Conservation (phyloP, 306 rosid genomes). For the Dryas drummondii region DNA sequence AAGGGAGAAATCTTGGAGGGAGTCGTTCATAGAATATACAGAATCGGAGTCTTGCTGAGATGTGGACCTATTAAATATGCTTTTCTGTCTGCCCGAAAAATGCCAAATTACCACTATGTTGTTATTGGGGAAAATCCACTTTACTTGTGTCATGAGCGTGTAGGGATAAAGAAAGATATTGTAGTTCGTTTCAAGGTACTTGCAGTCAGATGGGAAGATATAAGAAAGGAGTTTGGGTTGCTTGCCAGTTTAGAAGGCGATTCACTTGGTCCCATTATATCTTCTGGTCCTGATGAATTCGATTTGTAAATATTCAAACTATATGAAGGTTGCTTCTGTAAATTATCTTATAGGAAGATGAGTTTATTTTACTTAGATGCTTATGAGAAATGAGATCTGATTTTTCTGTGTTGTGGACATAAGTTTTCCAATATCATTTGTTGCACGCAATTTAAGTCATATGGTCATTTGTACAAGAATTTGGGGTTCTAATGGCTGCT, state of each 20-base stretch:
- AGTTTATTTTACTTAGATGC: neutral
- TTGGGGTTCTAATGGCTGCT: no score
- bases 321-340: conserved; percentile 14
- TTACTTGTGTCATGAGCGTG: conserved; percentile 27
- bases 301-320: conserved; percentile 20
- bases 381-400: neutral
- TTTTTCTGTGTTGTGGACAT: no score
- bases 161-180: conserved; percentile 30
- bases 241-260: conserved; percentile 45
- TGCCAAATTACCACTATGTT: conserved; percentile 36
- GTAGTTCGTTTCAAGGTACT: conserved; percentile 43
- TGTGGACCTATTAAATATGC: conserved; percentile 48
- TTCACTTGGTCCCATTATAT: conserved; percentile 43
- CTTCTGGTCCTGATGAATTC: conserved; percentile 23
- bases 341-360: neutral
- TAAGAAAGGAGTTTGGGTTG: conserved; percentile 37
- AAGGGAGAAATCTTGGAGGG: conserved; percentile 47
- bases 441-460: no score
- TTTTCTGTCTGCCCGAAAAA: conserved; percentile 38
- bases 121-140: conserved; percentile 24
- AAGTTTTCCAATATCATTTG: no score
- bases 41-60: conserved; percentile 38
- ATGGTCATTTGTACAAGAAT: no score
- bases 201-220: conserved; percentile 31
- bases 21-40: conserved; percentile 29